These are phyloP conservation scores for Coccomyxa subellipsoidea DNA, from an alignment of 163 green algal species.

Conservation along the genomic window DNA sequence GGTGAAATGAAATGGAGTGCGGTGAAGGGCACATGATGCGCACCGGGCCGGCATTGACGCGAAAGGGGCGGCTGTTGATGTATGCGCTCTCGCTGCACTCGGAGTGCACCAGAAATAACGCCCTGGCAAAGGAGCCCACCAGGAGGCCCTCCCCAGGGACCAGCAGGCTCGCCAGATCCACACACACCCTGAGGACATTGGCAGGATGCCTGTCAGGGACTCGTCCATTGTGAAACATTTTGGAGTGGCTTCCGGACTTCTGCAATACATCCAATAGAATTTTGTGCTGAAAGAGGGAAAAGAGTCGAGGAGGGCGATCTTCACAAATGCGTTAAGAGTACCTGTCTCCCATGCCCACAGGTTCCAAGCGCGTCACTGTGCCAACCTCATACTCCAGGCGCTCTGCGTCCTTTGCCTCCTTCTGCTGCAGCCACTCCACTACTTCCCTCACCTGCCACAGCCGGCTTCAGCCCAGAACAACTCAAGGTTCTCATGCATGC, in stretches of 20 bases:
- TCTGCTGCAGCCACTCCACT: conserved; percentile 33
- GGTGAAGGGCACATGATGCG: too few relatives aligned
- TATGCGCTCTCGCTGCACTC: conserved; percentile 78
- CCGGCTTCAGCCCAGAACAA: too few relatives aligned
- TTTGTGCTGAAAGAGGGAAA: too few relatives aligned
- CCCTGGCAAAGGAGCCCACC: conserved; percentile 80
- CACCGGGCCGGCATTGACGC: conserved; percentile 86
- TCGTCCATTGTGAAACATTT: too few relatives aligned
- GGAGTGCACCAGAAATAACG: conserved; percentile 87
- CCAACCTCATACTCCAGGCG: conserved; percentile 47
- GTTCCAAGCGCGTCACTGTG: conserved; percentile 54
- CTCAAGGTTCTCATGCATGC: not conserved
- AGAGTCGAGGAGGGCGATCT: not conserved
- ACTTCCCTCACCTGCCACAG: conserved; percentile 36
- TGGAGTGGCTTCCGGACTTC: too few relatives aligned
- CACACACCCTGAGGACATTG: conserved; percentile 47
- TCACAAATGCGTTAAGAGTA: not conserved
- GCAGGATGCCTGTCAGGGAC: too few relatives aligned
- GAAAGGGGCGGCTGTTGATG: conserved; percentile 83
- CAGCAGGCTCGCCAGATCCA: conserved; percentile 74
- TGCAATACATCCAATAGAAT: too few relatives aligned
- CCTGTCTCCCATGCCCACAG: conserved; percentile 79
- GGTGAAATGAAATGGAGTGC: too few relatives aligned
- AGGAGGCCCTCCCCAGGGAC: conserved; percentile 82
- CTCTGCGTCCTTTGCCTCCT: conserved; percentile 14